Conservation (phyloP, 2,329 filamentous ascomycete genomes). For the Trichoderma sp. region DNA sequence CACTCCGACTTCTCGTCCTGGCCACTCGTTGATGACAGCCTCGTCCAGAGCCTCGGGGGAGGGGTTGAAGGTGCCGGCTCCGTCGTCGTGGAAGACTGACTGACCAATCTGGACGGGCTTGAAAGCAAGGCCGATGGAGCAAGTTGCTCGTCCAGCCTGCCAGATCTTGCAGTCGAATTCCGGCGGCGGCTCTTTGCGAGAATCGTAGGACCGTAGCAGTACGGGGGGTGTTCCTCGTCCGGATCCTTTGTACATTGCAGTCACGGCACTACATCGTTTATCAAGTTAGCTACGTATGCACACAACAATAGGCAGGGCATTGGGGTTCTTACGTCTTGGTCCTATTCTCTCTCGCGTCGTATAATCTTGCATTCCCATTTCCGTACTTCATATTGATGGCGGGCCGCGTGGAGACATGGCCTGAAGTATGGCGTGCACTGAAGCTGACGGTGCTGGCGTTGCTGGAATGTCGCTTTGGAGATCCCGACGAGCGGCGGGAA, state of each 20-base stretch:
- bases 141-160: conserved; percentile 95
- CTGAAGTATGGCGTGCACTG: conserved; percentile 62
- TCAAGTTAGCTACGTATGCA: conserved; percentile 20
- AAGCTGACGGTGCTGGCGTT: conserved; percentile 82
- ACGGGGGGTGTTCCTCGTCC: conserved; percentile 64
- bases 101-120: conserved; percentile 95
- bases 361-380: conserved; percentile 81
- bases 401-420: conserved; percentile 52
- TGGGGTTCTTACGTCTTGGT: conserved; percentile 75
- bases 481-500: conserved; percentile 41
- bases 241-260: conserved; percentile 85
- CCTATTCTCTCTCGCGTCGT: conserved; percentile 79
- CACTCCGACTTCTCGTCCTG: conserved; percentile 85
- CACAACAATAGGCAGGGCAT: background rate
- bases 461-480: conserved; percentile 64
- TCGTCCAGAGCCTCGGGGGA: conserved; percentile 83
- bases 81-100: conserved; percentile 91
- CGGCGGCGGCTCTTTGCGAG: conserved; percentile 82
- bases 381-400: conserved; percentile 62
- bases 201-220: conserved; percentile 90
- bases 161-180: conserved; percentile 95
- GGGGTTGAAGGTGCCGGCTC: conserved; percentile 87
- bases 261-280: conserved; percentile 66
- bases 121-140: conserved; percentile 86
- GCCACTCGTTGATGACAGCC: conserved; percentile 90